Evolutionary conservation across 352 stramenopile species (phyloP).

Genomic region (Phytophthora idaei): DNA sequence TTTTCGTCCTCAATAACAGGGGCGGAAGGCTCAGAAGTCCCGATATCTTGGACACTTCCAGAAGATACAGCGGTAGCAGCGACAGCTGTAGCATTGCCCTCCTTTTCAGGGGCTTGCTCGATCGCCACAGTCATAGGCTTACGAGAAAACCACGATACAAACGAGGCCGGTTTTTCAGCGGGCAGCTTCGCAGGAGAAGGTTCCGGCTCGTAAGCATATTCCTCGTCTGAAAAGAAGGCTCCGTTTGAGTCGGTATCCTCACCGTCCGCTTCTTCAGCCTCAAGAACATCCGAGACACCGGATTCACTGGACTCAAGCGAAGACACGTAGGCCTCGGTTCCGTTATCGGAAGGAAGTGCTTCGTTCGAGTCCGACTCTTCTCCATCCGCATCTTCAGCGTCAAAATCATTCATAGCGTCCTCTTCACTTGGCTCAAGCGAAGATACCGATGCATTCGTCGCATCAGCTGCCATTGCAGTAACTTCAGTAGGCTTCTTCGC

Average conservation of each 20-base stretch:
- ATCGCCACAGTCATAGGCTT: conserved; percentile 15
- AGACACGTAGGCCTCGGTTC: conserved; percentile 9
- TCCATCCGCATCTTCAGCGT: conserved; percentile 32
- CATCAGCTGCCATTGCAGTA: conserved; percentile 11
- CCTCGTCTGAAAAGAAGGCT: conserved; percentile 23
- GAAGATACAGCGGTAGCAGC: background rate
- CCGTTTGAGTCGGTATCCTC: conserved; percentile 37
- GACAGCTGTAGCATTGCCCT: background rate
- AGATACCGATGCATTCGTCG: conserved; percentile 13
- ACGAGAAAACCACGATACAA: conserved; percentile 43
- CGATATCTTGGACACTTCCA: conserved; percentile 16
- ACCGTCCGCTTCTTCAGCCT: conserved; percentile 36
- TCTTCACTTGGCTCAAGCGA: conserved; percentile 31
- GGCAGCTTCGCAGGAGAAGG: conserved; percentile 16
- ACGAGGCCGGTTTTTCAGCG: conserved; percentile 23
- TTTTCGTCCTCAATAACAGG: conserved; percentile 20
- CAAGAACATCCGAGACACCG: conserved; percentile 13
- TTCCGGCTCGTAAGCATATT: conserved; percentile 22
- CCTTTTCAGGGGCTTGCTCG: conserved; percentile 2
- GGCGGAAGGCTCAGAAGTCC: background rate
- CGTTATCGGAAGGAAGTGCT: conserved; percentile 16
- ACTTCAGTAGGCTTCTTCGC: conserved; percentile 25
- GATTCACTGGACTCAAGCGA: conserved; percentile 21
- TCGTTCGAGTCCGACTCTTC: conserved; percentile 32
- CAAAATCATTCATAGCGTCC: conserved; percentile 11